A percentile compares a stretch with the other conserved stretches of the same genome.
These are phyloP conservation scores for Spathaspora hagerdaliae DNA, from an alignment of 805 yeast species.

Conservation along the genomic window DNA sequence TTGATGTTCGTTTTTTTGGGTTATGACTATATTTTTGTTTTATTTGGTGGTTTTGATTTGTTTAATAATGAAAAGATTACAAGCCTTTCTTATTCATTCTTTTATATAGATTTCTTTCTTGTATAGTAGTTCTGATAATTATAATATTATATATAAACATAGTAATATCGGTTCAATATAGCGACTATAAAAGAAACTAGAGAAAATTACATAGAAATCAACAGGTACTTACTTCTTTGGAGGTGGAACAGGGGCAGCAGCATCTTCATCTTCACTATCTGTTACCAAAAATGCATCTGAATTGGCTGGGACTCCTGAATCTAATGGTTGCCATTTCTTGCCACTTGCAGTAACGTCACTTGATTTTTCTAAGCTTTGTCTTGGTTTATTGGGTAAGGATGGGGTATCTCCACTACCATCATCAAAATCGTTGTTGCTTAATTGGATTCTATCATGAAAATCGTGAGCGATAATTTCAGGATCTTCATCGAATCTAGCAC, in stretches of 20 bases:
- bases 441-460: constrained; percentile 44
- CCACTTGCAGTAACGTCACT: not conserved
- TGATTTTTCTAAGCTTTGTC: not conserved
- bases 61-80: too few relatives aligned
- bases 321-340: constrained; percentile 37
- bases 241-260: constrained; percentile 1
- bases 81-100: too few relatives aligned
- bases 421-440: constrained; percentile 32
- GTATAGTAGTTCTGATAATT: not conserved
- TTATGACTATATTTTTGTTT: too few relatives aligned
- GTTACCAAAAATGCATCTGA: constrained; percentile 42
- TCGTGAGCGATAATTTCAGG: constrained; percentile 50
- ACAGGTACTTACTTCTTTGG: constrained; percentile 5
- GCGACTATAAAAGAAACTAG: not conserved
- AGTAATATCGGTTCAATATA: too few relatives aligned
- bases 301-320: constrained; percentile 35
- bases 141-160: not conserved
- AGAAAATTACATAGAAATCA: not conserved
- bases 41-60: too few relatives aligned
- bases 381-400: constrained; percentile 7
- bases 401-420: constrained; percentile 11
- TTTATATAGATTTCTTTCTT: constrained; percentile 2
- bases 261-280: constrained; percentile 38
- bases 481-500: constrained; percentile 45
- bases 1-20: too few relatives aligned